Evolutionary conservation across 805 yeast species (phyloP), one percentile per base, ranked within the genome.

Genomic region (Dipodascopsis tothii): DNA sequence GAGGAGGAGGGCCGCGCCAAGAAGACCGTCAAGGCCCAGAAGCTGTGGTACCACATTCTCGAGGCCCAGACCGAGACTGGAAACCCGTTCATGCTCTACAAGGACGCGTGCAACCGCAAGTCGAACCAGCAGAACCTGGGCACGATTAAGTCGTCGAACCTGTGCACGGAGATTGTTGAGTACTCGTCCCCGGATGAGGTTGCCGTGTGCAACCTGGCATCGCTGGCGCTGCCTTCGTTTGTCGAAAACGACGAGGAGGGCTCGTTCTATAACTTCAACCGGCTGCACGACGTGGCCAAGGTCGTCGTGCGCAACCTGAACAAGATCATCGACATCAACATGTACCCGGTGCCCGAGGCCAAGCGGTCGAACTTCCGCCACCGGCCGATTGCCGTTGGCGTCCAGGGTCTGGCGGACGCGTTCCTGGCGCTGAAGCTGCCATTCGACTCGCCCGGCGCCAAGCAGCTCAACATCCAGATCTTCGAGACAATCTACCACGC

Each of bases 61-160:
- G 92, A 85, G 60, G 79, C 96, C 27, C 98, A 90, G 68, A 84
- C 92, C 32, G 96, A 90, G 67, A 88, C 97, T 3, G 97, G 98
- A 41, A 84, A 84, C 56, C 98, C 98, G 21, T 90, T 84, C 70
- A 80, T 90, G 81, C 71, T 90, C 14, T 90, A 84, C 72, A 90
- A 90, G 62, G 98, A 90, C 68, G 75, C 95, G 6, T 84, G 95
- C 67, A 90, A 90, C 66, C 55, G 63, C 39, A 87, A 90, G 66
- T 77, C 87, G 36, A 90, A 90, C 65, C 98, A 90, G 64, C 78
- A 85, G 71, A 90, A 90, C 63, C 68, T 90, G 56, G 97, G 98
- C 40, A 77, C 81, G 16, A 90, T 90, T 64, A 88, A 88, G 65
- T 84, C 95, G 4, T 86, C 96, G 3, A 90, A 90, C 64, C 70